A percentile compares a stretch with the other conserved stretches of the same genome.
Evolutionary conservation across 2,329 filamentous ascomycete species (phyloP).

Genomic region (Ceratocystis lukuohia): DNA sequence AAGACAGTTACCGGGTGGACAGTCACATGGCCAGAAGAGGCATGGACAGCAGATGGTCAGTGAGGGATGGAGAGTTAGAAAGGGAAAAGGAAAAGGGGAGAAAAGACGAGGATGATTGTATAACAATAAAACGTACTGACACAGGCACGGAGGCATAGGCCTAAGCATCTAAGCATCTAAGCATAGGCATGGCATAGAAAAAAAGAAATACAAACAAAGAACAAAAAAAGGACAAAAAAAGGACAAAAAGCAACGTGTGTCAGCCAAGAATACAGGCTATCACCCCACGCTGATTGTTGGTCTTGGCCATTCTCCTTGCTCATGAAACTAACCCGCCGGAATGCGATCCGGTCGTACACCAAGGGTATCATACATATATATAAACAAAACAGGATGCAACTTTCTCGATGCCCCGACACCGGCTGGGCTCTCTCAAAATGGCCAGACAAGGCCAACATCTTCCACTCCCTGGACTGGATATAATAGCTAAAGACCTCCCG

Average conservation of each 20-base stretch:
- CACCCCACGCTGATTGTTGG: background rate
- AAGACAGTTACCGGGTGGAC: slow-evolving; percentile 73
- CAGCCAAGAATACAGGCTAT: background rate
- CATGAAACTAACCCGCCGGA: background rate
- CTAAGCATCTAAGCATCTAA: background rate
- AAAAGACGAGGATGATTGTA: background rate
- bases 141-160: no score
- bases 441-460: no score
- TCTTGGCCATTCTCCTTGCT: background rate
- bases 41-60: slow-evolving; percentile 17
- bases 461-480: no score
- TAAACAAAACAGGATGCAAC: background rate
- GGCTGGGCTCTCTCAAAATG: no score
- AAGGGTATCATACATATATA: slow-evolving; percentile 7
- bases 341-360: background rate
- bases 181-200: background rate
- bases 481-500: no score
- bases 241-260: background rate
- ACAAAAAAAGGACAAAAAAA: slow-evolving; percentile 1
- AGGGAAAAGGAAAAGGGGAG: background rate
- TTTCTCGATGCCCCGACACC: no score
- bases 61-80: background rate
- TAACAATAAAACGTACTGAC: no score
- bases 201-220: background rate
- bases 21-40: slow-evolving; percentile 47